phyloP scores from a whole-genome alignment of 2,329 filamentous ascomycete genomes.

The Colletotrichum tropicale region DNA sequence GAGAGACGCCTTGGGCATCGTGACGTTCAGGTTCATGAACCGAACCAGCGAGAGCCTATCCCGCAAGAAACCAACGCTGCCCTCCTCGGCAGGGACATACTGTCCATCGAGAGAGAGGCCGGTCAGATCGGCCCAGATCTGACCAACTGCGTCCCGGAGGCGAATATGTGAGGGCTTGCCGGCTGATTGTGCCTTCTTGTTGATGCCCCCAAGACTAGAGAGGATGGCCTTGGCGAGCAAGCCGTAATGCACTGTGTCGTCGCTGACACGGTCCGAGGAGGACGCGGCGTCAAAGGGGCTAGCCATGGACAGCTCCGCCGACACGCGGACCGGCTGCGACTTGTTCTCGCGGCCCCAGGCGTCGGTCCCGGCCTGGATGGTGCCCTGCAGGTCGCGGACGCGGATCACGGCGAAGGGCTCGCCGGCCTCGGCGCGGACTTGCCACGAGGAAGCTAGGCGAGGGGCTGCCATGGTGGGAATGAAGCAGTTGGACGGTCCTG shows the following conservation, averaged over 20 bases:
- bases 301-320: slow-evolving; percentile 61
- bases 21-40: slow-evolving; percentile 56
- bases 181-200: background rate
- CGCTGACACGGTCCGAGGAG: slow-evolving; percentile 61
- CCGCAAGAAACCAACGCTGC: slow-evolving; percentile 30
- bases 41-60: slow-evolving; percentile 34
- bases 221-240: slow-evolving; percentile 70
- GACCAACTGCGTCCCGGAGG: slow-evolving; percentile 32
- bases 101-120: slow-evolving; percentile 24
- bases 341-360: slow-evolving; percentile 69
- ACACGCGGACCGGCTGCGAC: slow-evolving; percentile 66
- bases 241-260: slow-evolving; percentile 80
- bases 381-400: slow-evolving; percentile 66
- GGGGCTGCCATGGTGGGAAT: background rate
- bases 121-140: slow-evolving; percentile 36
- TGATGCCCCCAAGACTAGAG: slow-evolving; percentile 40
- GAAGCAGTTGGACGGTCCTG: background rate
- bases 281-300: slow-evolving; percentile 63
- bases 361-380: slow-evolving; percentile 62
- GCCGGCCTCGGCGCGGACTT: slow-evolving; percentile 41
- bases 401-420: slow-evolving; percentile 59
- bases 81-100: slow-evolving; percentile 4
- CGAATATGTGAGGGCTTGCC: background rate
- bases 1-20: slow-evolving; percentile 72
- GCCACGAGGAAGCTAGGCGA: slow-evolving; percentile 29